A percentile compares a stretch with the other conserved stretches of the same genome.
These are phyloP conservation scores for Oryza punctata DNA, from an alignment of 176 grass and related monocot species.

Conservation along the genomic window DNA sequence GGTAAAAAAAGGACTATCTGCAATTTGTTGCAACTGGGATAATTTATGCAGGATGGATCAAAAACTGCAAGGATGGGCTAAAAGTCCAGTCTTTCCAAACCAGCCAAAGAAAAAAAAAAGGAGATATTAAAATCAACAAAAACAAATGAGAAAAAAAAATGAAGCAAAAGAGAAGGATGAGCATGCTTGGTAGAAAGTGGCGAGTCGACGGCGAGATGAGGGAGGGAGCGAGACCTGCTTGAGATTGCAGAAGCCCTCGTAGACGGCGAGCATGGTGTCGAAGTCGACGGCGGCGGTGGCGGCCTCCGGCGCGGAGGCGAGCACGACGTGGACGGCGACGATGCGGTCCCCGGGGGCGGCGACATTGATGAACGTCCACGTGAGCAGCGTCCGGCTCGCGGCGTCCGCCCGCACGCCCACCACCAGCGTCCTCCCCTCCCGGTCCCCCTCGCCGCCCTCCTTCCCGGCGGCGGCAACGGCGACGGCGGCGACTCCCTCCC, in stretches of 20 bases:
- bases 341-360: slow-evolving; percentile 67
- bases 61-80: no score
- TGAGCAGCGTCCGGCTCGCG: slow-evolving; percentile 83
- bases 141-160: neutral
- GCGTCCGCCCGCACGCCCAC: slow-evolving; percentile 71
- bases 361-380: slow-evolving; percentile 84
- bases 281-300: slow-evolving; percentile 56
- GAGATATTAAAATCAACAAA: neutral
- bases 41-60: no score
- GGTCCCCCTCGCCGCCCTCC: neutral
- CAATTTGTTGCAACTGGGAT: no score
- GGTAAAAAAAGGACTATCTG: no score
- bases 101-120: neutral
- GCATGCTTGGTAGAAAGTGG: slow-evolving; percentile 13
- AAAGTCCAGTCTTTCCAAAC: slow-evolving; percentile 1
- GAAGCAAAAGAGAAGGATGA: neutral
- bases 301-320: slow-evolving; percentile 33
- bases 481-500: neutral
- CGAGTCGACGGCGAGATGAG: slow-evolving; percentile 15
- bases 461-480: no score
- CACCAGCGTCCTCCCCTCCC: slow-evolving; percentile 65
- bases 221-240: slow-evolving; percentile 64
- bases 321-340: slow-evolving; percentile 79
- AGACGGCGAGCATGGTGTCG: slow-evolving; percentile 85
- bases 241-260: slow-evolving; percentile 89